Evolutionary conservation across 1,284 basidiomycete genomes (phyloP).

Genomic region (Microstroma glucosiphilum): DNA sequence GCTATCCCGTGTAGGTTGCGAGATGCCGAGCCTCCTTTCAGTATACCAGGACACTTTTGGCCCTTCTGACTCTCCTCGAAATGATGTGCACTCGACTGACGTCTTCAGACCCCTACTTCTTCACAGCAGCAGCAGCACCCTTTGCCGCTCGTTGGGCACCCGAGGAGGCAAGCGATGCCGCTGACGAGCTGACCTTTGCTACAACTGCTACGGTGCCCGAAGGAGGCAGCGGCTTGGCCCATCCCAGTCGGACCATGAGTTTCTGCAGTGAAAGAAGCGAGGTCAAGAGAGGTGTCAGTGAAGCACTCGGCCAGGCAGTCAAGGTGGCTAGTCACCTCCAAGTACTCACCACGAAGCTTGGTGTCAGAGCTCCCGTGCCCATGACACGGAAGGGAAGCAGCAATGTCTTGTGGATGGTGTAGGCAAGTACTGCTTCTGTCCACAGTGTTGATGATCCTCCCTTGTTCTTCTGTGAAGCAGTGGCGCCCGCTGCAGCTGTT

Average conservation of each 20-base stretch:
- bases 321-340: too few species aligned
- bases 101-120: too few species aligned
- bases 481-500: not conserved
- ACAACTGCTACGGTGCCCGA: not conserved
- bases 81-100: too few species aligned
- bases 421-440: constrained; percentile 86
- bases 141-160: not conserved
- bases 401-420: constrained; percentile 89
- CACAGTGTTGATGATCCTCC: constrained; percentile 56
- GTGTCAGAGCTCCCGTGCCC: constrained; percentile 79
- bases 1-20: too few species aligned
- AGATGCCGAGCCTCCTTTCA: too few species aligned
- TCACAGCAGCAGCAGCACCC: not conserved
- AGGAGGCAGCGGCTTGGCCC: constrained; percentile 21
- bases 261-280: constrained; percentile 11
- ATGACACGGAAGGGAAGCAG: constrained; percentile 86
- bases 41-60: too few species aligned
- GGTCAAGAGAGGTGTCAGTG: not conserved
- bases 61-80: too few species aligned
- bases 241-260: constrained; percentile 37
- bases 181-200: not conserved
- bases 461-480: not conserved
- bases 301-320: not conserved
- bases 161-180: not conserved
- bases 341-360: constrained; percentile 61